phyloP scores from a whole-genome alignment of 1,284 basidiomycete species.

The Leccinum insigne region DNA sequence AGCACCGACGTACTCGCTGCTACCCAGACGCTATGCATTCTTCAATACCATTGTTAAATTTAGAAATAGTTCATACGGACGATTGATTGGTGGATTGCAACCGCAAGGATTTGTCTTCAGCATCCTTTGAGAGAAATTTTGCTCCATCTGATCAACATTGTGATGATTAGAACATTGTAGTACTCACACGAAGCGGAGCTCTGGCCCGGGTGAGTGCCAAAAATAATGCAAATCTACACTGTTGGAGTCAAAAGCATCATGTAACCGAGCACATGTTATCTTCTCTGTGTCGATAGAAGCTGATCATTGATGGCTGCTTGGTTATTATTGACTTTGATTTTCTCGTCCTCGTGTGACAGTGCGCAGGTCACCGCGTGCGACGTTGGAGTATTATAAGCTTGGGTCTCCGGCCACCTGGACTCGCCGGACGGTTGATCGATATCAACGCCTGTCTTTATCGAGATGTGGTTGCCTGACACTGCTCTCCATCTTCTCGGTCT shows the following conservation, averaged over 20 bases:
- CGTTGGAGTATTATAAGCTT: background rate
- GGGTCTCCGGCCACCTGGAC: background rate
- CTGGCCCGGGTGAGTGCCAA: too few relatives aligned
- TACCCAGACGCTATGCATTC: background rate
- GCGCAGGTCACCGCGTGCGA: background rate
- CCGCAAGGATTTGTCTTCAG: too few relatives aligned
- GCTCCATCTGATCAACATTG: background rate
- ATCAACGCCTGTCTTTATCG: conserved; percentile 5
- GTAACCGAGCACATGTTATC: background rate
- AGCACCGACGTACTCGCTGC: background rate
- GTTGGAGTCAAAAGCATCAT: background rate
- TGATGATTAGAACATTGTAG: too few relatives aligned
- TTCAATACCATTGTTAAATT: too few relatives aligned
- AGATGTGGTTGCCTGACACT: conserved; percentile 36
- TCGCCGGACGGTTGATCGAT: conserved; percentile 7
- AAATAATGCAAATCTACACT: background rate
- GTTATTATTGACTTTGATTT: background rate
- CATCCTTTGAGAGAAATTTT: too few relatives aligned
- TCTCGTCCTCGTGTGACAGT: background rate
- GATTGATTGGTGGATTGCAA: too few relatives aligned
- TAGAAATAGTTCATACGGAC: too few relatives aligned
- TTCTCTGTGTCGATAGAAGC: too few relatives aligned
- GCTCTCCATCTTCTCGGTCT: conserved; percentile 47
- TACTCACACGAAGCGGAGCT: background rate
- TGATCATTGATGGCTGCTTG: background rate